Conservation (phyloP, 768 basidiomycete species). For the Mycena vulgaris region DNA sequence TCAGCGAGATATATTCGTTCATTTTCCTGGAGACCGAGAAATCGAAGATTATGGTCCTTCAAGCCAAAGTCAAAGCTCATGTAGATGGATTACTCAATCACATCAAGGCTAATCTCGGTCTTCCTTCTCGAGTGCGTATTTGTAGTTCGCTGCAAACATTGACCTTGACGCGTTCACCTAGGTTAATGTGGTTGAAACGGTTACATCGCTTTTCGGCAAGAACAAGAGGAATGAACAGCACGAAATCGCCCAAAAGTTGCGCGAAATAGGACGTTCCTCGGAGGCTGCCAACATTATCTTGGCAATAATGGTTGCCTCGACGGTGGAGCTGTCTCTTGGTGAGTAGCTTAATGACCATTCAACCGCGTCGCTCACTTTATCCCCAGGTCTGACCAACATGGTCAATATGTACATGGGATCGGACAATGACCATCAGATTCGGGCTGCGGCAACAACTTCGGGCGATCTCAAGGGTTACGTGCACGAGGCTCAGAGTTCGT, state of each 20-base stretch:
- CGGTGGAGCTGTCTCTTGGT: slow-evolving; percentile 82
- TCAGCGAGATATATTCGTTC: slow-evolving; percentile 83
- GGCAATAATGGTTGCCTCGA: slow-evolving; percentile 77
- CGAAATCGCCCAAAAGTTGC: slow-evolving; percentile 71
- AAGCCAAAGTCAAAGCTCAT: slow-evolving; percentile 65
- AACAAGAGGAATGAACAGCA: slow-evolving; percentile 63
- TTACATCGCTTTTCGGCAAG: slow-evolving; percentile 63
- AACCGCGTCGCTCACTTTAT: background rate
- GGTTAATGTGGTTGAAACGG: slow-evolving; percentile 60
- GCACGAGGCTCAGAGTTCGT: slow-evolving; percentile 72
- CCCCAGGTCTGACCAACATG: slow-evolving; percentile 73
- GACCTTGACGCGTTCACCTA: background rate
- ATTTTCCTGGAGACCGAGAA: slow-evolving; percentile 83
- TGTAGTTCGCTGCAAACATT: background rate
- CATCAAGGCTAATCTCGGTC: slow-evolving; percentile 68
- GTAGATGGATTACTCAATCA: slow-evolving; percentile 67
- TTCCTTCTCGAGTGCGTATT: slow-evolving; percentile 61
- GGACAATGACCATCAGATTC: slow-evolving; percentile 56
- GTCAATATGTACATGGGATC: slow-evolving; percentile 76
- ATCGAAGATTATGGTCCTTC: slow-evolving; percentile 69
- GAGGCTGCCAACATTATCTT: slow-evolving; percentile 81
- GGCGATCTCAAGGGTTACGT: slow-evolving; percentile 68
- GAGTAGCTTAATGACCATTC: slow-evolving; percentile 35
- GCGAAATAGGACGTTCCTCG: slow-evolving; percentile 67
- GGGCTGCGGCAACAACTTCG: slow-evolving; percentile 53